These are phyloP conservation scores for Microsporum ferrugineum DNA, from an alignment of 2,329 filamentous ascomycete genomes.

Conservation along the genomic window DNA sequence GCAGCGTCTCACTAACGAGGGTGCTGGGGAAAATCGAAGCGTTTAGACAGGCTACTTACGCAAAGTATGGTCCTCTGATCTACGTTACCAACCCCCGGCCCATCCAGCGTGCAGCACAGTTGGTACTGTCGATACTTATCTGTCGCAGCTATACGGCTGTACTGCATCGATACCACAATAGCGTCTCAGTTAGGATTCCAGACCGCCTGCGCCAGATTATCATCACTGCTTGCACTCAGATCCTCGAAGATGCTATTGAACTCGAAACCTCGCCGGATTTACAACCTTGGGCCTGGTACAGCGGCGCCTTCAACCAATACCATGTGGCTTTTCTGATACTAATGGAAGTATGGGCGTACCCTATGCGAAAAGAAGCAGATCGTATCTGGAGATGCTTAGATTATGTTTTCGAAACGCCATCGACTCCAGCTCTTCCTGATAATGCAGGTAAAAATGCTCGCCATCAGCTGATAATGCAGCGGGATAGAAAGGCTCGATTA, in stretches of 20 bases:
- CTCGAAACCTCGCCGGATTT: conserved; percentile 45
- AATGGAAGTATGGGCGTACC: conserved; percentile 52
- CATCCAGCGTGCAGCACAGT: conserved; percentile 51
- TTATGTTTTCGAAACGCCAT: conserved; percentile 52
- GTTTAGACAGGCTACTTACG: conserved; percentile 53
- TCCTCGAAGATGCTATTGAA: conserved; percentile 44
- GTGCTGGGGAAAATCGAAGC: conserved; percentile 58
- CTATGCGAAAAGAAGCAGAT: conserved; percentile 46
- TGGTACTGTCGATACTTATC: conserved; percentile 54
- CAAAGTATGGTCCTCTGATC: conserved; percentile 54
- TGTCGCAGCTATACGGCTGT: conserved; percentile 55
- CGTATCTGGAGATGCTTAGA: conserved; percentile 62
- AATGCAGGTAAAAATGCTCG: conserved; percentile 6
- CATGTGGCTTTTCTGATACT: conserved; percentile 59
- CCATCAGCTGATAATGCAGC: conserved; percentile 19
- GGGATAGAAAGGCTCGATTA: conserved; percentile 47
- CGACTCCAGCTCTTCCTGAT: conserved; percentile 37
- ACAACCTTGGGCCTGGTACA: conserved; percentile 56
- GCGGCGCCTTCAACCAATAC: conserved; percentile 60
- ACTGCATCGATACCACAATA: conserved; percentile 55
- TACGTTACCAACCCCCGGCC: conserved; percentile 43
- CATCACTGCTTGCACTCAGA: conserved; percentile 47
- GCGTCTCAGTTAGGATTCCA: conserved; percentile 22
- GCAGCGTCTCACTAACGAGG: conserved; percentile 50
- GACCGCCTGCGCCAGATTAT: conserved; percentile 53